Base-by-base conservation (phyloP, 768 basidiomycete genomes). In the Lepiota venenata region DNA sequence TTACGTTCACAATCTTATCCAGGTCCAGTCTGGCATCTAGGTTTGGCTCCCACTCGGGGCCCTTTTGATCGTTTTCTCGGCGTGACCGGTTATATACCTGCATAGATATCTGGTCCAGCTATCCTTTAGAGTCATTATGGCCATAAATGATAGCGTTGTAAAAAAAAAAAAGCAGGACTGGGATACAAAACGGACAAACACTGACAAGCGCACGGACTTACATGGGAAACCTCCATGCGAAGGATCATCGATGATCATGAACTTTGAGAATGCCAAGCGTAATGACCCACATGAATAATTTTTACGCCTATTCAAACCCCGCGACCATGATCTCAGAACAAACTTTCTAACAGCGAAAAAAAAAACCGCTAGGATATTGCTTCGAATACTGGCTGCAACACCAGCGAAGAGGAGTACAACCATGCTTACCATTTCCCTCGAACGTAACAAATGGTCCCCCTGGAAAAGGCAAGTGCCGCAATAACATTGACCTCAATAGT, bases 321-420 rank as follows among this genome's bases (percentile, higher is more conserved):
- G 88, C 0, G 81, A 79, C 45, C 89, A 69, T 0, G 82, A 82
- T 39, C 88, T 71, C 35, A 81, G 21, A 2, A 79, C 87, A 47
- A 79, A 80, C 63, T 88, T 89, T 0, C 79, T 79, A 1, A 84
- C 79, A 6, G 87, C 74, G n/a, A n/a, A n/a, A n/a, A n/a, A n/a
- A n/a, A n/a, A n/a, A n/a, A n/a, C n/a, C n/a, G n/a, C n/a, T n/a
- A 67, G 68, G 1, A 71, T 69, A 52, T 87, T 87, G 2, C 88
- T 88, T 51, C 87, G 71, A 15, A 79, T 54, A 47, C 80, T 74
- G 3, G 88, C 83, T 4, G 88, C 88, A 2, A 88, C 88, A 0
- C 87, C 85, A 0, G 87, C 89, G 63, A 88, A 87, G 11, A 88
- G 75, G 41, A 90, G 66, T 0, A 83, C 78, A 9, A n/a, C 88